These are phyloP conservation scores for Coemansia furcata DNA, from an alignment of 192 early-diverging fungal species.

Conservation along the genomic window DNA sequence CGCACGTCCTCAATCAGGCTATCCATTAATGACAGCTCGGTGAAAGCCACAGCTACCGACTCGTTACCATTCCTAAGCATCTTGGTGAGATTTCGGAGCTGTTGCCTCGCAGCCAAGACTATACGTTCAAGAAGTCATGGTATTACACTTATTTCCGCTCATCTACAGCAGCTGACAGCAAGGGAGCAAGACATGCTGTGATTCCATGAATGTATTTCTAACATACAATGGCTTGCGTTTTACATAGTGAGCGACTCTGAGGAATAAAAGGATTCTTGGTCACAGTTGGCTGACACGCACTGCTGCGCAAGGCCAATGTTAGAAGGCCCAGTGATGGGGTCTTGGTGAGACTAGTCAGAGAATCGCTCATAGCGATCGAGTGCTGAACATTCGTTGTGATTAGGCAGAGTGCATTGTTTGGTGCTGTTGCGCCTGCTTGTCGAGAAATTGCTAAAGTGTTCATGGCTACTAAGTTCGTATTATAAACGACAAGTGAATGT, in stretches of 20 bases:
- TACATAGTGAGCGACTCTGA: background rate
- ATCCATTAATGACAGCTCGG: constrained; percentile 8
- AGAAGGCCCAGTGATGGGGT: constrained; percentile 16
- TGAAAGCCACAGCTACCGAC: background rate
- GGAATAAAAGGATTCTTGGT: background rate
- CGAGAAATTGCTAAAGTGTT: too few species aligned
- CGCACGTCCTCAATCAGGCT: background rate
- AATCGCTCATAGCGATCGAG: constrained; percentile 16
- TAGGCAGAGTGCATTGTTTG: constrained; percentile 6
- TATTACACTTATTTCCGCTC: constrained; percentile 35
- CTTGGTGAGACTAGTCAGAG: constrained; percentile 9
- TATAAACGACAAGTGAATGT: too few species aligned
- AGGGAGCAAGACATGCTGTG: constrained; percentile 7
- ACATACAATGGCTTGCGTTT: constrained; percentile 2
- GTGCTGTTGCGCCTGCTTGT: background rate
- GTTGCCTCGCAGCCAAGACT: constrained; percentile 23
- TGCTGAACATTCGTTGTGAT: background rate
- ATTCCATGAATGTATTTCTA: background rate
- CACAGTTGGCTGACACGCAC: constrained; percentile 16
- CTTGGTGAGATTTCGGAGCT: constrained; percentile 10
- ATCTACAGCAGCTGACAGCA: background rate
- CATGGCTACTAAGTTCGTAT: too few species aligned
- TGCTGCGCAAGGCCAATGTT: constrained; percentile 32
- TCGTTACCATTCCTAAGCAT: constrained; percentile 19
- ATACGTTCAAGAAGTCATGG: constrained; percentile 33